Percentiles rank a stretch among this genome's conserved stretches.
Conservation (phyloP, 202 grass and related monocot genomes). For the Schoenoplectus triqueter region DNA sequence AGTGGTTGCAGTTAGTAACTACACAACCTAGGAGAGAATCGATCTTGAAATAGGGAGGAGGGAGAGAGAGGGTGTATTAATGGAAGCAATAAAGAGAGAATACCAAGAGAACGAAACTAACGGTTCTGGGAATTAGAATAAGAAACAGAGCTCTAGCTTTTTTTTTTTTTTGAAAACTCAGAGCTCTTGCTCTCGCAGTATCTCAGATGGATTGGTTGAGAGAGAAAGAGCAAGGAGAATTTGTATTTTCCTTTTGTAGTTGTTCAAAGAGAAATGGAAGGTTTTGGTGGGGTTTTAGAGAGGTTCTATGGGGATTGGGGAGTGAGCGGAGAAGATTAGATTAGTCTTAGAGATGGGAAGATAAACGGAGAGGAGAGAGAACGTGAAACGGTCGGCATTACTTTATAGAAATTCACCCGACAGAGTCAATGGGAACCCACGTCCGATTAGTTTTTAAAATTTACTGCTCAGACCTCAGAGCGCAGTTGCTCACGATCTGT, state of each 20-base stretch:
- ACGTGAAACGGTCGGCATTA: conserved; percentile 17
- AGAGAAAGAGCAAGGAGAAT: background rate
- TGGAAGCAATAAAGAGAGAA: conserved; percentile 35
- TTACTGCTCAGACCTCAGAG: background rate
- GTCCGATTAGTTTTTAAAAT: conserved; percentile 32
- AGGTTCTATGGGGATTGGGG: conserved; percentile 37
- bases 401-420: conserved; percentile 37
- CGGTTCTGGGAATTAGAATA: background rate
- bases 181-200: too few relatives aligned
- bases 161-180: too few relatives aligned
- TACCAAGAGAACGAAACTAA: conserved; percentile 35
- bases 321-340: too few relatives aligned
- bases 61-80: conserved; percentile 14
- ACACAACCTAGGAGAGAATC: conserved; percentile 31
- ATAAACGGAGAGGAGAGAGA: background rate
- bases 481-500: conserved; percentile 18
- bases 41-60: conserved; percentile 8
- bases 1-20: conserved; percentile 10
- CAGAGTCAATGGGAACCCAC: conserved; percentile 36
- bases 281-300: conserved; percentile 42
- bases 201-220: too few relatives aligned
- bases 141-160: too few relatives aligned
- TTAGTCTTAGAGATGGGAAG: too few relatives aligned
- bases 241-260: background rate
- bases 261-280: conserved; percentile 35